Conservation (phyloP, 1,284 basidiomycete genomes). For the Ustilago xerochloae region DNA sequence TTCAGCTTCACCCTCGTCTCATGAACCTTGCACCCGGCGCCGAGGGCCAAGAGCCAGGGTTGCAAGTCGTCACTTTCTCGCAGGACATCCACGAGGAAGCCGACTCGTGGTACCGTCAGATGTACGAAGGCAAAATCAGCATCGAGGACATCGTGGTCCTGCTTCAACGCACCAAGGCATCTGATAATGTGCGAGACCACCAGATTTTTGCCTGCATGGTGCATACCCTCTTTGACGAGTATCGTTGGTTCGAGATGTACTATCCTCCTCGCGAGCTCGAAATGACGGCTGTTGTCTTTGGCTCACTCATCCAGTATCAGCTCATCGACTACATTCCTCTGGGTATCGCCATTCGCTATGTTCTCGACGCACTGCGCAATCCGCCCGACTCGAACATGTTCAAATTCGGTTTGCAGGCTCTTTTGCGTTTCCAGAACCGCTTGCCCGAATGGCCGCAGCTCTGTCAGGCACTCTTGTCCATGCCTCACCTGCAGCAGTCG, state of each 20-base stretch:
- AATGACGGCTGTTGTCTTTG: conserved; percentile 96
- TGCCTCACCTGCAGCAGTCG: conserved; percentile 86
- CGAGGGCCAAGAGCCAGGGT: conserved; percentile 88
- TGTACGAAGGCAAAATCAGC: conserved; percentile 91
- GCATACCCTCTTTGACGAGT: conserved; percentile 99
- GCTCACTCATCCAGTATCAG: conserved; percentile 92
- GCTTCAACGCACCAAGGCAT: conserved; percentile 85
- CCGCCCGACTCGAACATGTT: conserved; percentile 91
- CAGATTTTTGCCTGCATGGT: conserved; percentile 99
- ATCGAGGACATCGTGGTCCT: conserved; percentile 93
- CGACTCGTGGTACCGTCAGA: conserved; percentile 94
- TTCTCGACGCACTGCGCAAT: conserved; percentile 83
- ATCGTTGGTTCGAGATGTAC: conserved; percentile 94
- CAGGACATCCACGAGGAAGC: conserved; percentile 86
- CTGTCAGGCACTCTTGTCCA: conserved; percentile 86
- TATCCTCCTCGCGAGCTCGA: conserved; percentile 93
- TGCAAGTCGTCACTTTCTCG: conserved; percentile 87
- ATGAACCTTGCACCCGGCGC: conserved; percentile 90
- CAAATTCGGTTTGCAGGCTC: conserved; percentile 93
- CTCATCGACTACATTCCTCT: conserved; percentile 95
- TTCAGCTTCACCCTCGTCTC: conserved; percentile 94
- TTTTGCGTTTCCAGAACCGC: conserved; percentile 86
- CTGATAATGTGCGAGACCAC: conserved; percentile 84
- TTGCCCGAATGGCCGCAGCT: conserved; percentile 93
- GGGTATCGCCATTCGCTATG: conserved; percentile 95